Evolutionary conservation across 2,329 filamentous ascomycete species (phyloP).

Genomic region (Exserohilum rostratum): DNA sequence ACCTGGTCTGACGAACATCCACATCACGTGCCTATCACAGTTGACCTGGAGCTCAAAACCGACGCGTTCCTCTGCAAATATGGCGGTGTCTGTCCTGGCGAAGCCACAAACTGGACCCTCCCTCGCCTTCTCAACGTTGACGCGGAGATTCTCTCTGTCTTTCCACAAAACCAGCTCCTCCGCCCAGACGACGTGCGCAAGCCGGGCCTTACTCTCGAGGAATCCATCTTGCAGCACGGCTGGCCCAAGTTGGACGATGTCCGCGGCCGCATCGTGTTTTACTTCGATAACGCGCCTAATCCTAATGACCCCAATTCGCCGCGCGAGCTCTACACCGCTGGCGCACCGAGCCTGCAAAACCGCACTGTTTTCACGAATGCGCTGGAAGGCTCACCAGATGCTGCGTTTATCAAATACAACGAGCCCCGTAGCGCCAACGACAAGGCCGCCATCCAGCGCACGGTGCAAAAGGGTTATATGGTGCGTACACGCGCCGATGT

Average conservation of each 20-base stretch:
- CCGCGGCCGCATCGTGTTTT: conserved; percentile 57
- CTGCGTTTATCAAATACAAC: conserved; percentile 59
- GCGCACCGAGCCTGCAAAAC: conserved; percentile 49
- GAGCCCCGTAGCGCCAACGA: conserved; percentile 46
- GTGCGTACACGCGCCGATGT: conserved; percentile 58
- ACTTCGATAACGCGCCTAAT: conserved; percentile 58
- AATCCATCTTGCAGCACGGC: conserved; percentile 53
- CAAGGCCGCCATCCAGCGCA: conserved; percentile 50
- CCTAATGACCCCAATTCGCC: conserved; percentile 31
- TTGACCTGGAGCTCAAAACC: conserved; percentile 59
- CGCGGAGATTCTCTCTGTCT: conserved; percentile 55
- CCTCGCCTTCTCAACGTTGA: conserved; percentile 53
- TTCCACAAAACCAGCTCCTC: conserved; percentile 51
- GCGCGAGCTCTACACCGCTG: conserved; percentile 49
- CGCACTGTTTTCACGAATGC: conserved; percentile 59
- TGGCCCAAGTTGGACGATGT: conserved; percentile 56
- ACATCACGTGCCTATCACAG: conserved; percentile 55
- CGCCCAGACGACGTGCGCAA: conserved; percentile 56
- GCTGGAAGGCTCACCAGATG: conserved; percentile 53
- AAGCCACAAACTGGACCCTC: conserved; percentile 54
- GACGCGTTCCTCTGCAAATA: conserved; percentile 43
- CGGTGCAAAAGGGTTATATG: conserved; percentile 57
- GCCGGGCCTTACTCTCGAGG: conserved; percentile 52
- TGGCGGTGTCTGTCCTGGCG: conserved; percentile 49
- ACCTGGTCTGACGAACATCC: conserved; percentile 54